A percentile compares a stretch with the other conserved stretches of the same genome.
phyloP scores from a whole-genome alignment of 1,284 basidiomycete species.

The Ustilago hordei region DNA sequence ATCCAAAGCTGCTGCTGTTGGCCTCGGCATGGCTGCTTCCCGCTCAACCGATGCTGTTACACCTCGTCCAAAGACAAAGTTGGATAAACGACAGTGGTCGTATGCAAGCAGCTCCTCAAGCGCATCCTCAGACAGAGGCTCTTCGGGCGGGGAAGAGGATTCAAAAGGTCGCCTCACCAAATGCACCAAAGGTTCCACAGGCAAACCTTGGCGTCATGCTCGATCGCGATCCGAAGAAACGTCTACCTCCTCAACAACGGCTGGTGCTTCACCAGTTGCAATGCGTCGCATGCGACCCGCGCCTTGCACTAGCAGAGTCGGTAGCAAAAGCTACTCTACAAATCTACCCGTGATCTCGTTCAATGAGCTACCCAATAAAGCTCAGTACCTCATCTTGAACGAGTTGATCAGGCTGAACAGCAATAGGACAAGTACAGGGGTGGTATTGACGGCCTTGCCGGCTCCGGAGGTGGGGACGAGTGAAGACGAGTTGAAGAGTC shows the following conservation, averaged over 20 bases:
- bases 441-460: conserved; percentile 66
- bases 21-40: not conserved
- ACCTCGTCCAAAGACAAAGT: conserved; percentile 24
- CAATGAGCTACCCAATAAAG: conserved; percentile 68
- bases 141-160: conserved; percentile 35
- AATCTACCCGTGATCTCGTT: conserved; percentile 57
- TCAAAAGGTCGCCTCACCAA: conserved; percentile 24
- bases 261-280: conserved; percentile 7
- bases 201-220: conserved; percentile 31
- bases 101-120: conserved; percentile 22
- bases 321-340: conserved; percentile 33
- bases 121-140: conserved; percentile 30
- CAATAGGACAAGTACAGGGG: conserved; percentile 51
- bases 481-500: conserved; percentile 46
- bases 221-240: conserved; percentile 35
- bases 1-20: not conserved
- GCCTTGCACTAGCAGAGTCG: conserved; percentile 8
- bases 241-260: not conserved
- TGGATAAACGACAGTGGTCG: conserved; percentile 22
- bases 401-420: conserved; percentile 66
- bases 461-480: conserved; percentile 67
- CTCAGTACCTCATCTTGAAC: conserved; percentile 68
- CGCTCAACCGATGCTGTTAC: conserved; percentile 10
- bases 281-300: conserved; percentile 20
- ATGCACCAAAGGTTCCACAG: not conserved